These are phyloP conservation scores for Lignosus rhinocerotis DNA, from an alignment of 1,284 basidiomycete genomes.

Conservation along the genomic window DNA sequence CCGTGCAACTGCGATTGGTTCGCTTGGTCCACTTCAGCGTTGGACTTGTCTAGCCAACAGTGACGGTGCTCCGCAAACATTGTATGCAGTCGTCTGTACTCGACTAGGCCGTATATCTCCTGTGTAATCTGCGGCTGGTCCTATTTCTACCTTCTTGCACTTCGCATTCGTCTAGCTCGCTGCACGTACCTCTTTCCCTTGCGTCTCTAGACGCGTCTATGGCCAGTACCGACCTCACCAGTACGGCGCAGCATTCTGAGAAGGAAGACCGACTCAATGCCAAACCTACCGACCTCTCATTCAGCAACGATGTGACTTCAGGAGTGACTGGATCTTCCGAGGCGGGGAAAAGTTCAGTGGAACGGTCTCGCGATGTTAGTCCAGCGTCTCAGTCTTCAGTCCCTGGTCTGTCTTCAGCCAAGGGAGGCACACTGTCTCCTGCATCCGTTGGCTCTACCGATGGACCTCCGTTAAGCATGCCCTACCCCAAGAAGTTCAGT, in stretches of 20 bases:
- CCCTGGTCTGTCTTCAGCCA: constrained; percentile 25
- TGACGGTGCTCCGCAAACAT: constrained; percentile 1
- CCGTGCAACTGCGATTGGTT: constrained; percentile 9
- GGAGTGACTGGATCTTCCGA: constrained; percentile 18
- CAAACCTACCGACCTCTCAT: constrained; percentile 14
- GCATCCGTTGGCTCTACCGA: constrained; percentile 15
- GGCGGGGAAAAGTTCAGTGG: constrained; percentile 15
- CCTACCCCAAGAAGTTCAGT: constrained; percentile 82
- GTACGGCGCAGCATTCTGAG: constrained; percentile 45
- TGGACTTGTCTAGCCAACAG: neutral
- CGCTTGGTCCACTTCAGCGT: neutral
- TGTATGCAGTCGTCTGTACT: constrained; percentile 12
- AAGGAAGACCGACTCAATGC: constrained; percentile 33
- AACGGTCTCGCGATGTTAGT: constrained; percentile 25
- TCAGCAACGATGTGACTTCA: neutral
- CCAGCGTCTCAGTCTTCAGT: constrained; percentile 31
- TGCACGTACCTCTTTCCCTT: constrained; percentile 15
- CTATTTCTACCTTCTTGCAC: neutral
- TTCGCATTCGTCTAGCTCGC: neutral
- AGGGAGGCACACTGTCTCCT: constrained; percentile 25
- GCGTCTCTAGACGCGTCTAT: constrained; percentile 79
- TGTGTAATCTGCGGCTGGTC: constrained; percentile 11
- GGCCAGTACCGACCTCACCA: constrained; percentile 60
- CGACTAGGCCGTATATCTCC: neutral
- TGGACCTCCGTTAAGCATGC: constrained; percentile 34